Base-by-base conservation (phyloP, 805 yeast genomes). In the Isabelozyma gotoi region DNA sequence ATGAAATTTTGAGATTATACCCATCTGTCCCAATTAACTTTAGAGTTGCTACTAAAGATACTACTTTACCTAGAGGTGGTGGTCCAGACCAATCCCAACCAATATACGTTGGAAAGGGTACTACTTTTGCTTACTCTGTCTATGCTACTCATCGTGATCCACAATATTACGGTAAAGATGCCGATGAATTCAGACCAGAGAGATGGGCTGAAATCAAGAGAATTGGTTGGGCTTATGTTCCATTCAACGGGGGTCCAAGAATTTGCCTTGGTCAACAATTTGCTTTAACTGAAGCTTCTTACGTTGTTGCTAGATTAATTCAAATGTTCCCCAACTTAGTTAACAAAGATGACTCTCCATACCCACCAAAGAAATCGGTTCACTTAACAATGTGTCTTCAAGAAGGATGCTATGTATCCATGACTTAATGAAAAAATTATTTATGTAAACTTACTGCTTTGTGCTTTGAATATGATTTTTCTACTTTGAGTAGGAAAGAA, bases 201-300 rank as follows among this genome's bases (percentile, higher is more conserved):
- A 64, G 82, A 44, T 78, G 82, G 82, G 62, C 58, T 36, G 65
- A 61, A 33, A 54, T 51, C 24, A 68, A 66, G 46, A 55, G 53
- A 41, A 59, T 65, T 40, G 70, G 74, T 2, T 76, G 81, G 77
- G 76, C 73, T 8, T 77, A 71, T 56, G 59, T 77, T 40, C 81
- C 81, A 20, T 77, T 77, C 58, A 75, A 76, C 47, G 80, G 81
- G 33, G 82, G 82, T 3, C 82, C 82, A 18, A 60, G 82, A 48
- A 76, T 77, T 44, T 78, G 82, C 51, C 63, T 78, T 45, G 82
- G 82, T 34, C 81, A 77, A 63, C 81, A 77, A 57, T 76, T 75
- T 59, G 82, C 82, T 2, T 67, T 77, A 16, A 75, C 80, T 19
- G 81, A 77, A 58, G 78, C 80, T n/a, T 65, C 74, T 17, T 77